Evolutionary conservation across 2,329 filamentous ascomycete species (phyloP).

Genomic region (Epichloe baconii): DNA sequence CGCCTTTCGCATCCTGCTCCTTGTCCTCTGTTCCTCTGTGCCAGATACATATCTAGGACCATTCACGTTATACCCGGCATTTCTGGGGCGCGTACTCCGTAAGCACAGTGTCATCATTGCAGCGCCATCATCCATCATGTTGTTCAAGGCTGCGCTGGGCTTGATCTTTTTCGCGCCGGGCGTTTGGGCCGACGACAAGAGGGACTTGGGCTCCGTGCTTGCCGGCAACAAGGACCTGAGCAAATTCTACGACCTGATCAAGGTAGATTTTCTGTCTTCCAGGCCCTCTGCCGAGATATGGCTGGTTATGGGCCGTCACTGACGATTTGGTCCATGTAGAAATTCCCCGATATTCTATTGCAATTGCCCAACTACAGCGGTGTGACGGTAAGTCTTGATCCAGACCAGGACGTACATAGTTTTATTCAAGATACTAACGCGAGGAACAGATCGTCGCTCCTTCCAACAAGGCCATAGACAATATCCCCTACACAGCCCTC

Average conservation of each 20-base stretch:
- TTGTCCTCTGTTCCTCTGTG: too few species aligned
- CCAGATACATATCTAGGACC: too few species aligned
- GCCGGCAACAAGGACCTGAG: constrained; percentile 26
- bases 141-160: constrained; percentile 9
- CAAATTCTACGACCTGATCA: constrained; percentile 30
- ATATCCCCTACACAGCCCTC: constrained; percentile 38
- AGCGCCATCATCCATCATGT: constrained; percentile 11
- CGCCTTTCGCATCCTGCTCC: too few species aligned
- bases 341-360: constrained; percentile 32
- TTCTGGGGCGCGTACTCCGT: too few species aligned
- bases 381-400: constrained; percentile 25
- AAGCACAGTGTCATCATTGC: not conserved
- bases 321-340: constrained; percentile 15
- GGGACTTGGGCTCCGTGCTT: constrained; percentile 28
- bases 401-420: too few species aligned
- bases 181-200: constrained; percentile 10
- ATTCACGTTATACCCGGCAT: too few species aligned
- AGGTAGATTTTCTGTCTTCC: constrained; percentile 16
- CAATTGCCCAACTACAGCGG: constrained; percentile 30
- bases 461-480: constrained; percentile 41
- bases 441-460: constrained; percentile 38
- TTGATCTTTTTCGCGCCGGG: constrained; percentile 11
- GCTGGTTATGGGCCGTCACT: not conserved
- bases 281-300: not conserved
- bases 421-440: not conserved